Percentiles rank a stretch among this genome's conserved stretches.
Conservation (phyloP, 169 alveolate genomes). For the Cryptosporidium parvum region DNA sequence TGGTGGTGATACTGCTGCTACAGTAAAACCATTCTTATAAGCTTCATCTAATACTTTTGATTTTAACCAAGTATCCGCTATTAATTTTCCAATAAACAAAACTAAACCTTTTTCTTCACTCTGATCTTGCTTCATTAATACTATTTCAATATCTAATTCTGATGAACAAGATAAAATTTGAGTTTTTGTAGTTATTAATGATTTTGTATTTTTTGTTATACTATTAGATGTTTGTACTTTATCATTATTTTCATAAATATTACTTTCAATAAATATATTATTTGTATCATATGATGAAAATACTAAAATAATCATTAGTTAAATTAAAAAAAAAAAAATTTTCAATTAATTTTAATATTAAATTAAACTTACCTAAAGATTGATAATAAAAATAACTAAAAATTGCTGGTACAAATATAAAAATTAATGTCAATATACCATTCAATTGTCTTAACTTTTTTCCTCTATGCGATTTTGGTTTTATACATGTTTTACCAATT, state of each 20-base stretch:
- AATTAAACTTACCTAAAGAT: conserved; percentile 56
- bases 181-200: neutral
- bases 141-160: conserved; percentile 51
- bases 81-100: conserved; percentile 55
- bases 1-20: conserved; percentile 55
- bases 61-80: conserved; percentile 42
- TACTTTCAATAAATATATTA: conserved; percentile 5
- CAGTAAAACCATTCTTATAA: conserved; percentile 35
- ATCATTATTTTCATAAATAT: neutral
- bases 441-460: conserved; percentile 56
- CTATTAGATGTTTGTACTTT: neutral
- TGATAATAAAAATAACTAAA: conserved; percentile 21
- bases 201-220: neutral
- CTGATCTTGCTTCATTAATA: conserved; percentile 18
- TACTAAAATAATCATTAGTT: neutral
- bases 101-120: conserved; percentile 65
- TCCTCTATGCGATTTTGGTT: conserved; percentile 66
- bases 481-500: conserved; percentile 22
- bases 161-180: conserved; percentile 69
- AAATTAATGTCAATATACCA: conserved; percentile 37
- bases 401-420: conserved; percentile 15
- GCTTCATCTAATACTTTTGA: conserved; percentile 42
- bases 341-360: neutral
- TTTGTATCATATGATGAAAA: conserved; percentile 12
- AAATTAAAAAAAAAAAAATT: neutral